These are phyloP conservation scores for Epithele typhae DNA, from an alignment of 768 basidiomycete genomes.

Conservation along the genomic window DNA sequence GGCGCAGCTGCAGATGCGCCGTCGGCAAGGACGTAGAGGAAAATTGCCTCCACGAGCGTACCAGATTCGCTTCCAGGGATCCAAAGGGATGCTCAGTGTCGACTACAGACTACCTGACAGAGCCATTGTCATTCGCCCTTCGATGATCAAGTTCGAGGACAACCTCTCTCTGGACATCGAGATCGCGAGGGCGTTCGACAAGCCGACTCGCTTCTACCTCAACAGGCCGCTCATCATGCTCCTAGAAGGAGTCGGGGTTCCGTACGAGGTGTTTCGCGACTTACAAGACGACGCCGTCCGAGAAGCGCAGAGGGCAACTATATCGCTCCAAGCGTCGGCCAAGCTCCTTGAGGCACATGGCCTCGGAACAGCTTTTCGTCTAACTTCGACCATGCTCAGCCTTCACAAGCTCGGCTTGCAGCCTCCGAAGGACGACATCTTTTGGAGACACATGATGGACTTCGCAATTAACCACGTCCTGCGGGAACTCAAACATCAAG, in stretches of 20 bases:
- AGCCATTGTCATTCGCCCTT: slow-evolving; percentile 46
- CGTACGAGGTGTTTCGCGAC: slow-evolving; percentile 45
- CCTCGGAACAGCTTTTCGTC: slow-evolving; percentile 51
- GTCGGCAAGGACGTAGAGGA: slow-evolving; percentile 31
- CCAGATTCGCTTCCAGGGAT: slow-evolving; percentile 62
- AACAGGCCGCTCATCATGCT: slow-evolving; percentile 71
- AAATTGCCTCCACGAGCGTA: slow-evolving; percentile 45
- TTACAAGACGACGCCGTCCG: slow-evolving; percentile 50
- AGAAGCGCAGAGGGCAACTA: slow-evolving; percentile 38
- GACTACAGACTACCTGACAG: slow-evolving; percentile 48
- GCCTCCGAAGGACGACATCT: slow-evolving; percentile 34
- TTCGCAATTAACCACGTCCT: slow-evolving; percentile 60
- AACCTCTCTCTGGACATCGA: slow-evolving; percentile 45
- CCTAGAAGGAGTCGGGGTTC: slow-evolving; percentile 52
- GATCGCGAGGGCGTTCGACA: slow-evolving; percentile 61
- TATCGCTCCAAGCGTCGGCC: slow-evolving; percentile 41
- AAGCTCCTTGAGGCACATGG: slow-evolving; percentile 51
- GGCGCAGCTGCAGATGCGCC: slow-evolving; percentile 34
- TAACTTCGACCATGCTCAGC: slow-evolving; percentile 47
- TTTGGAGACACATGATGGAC: slow-evolving; percentile 49
- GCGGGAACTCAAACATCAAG: slow-evolving; percentile 58
- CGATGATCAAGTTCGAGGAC: slow-evolving; percentile 67
- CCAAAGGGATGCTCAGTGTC: slow-evolving; percentile 62
- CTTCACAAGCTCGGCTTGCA: slow-evolving; percentile 45
- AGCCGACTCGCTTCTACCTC: slow-evolving; percentile 50